Base-by-base conservation (phyloP, 768 basidiomycete genomes). In the Sporobolomyces phaffii region DNA sequence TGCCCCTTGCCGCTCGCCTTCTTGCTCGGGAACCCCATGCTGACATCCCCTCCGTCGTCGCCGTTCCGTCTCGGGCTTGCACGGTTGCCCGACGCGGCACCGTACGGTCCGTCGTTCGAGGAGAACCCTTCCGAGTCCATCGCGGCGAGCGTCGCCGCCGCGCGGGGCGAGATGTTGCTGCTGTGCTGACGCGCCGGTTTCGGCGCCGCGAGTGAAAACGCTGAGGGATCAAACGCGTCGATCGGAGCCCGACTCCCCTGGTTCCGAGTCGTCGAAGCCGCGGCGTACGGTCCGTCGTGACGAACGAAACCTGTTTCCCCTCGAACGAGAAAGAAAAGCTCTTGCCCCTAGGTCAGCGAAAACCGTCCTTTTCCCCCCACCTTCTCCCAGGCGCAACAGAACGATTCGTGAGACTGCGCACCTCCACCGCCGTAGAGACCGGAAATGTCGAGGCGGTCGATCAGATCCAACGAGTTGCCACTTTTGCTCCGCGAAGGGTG, bases 391-490 rank as follows among this genome's bases (percentile, higher is more conserved):
- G n/a, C n/a, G n/a, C n/a, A n/a, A n/a, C n/a, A n/a, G n/a, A n/a
- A n/a, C n/a, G n/a, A n/a, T n/a, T n/a, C n/a, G n/a, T n/a, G n/a
- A n/a, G n/a, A n/a, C n/a, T n/a, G n/a, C 65, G 26, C 47, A 72
- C 70, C 65, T 44, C 71, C 71, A 13, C 71, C 71, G 33, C 71
- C 71, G 43, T 72, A 72, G 18, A 72, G 48, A 1, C 71, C 71
- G 26, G 67, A 69, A 47, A 72, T 72, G 47, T 72, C 71, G 60
- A 72, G 67, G 3, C 67, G 54, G 58, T 72, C 71, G 22, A 72
- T 72, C 34, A 72, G 28, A 60, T 72, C 71, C 24, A 68, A 62
- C 28, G 59, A 62, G 40, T 38, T 31, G 51, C 58, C 64, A 52
- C 60, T 71, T 52, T 64, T 62, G 45, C 60, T 60, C 29, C 60